Percentiles rank a stretch among this genome's conserved stretches.
phyloP scores from a whole-genome alignment of 2,329 filamentous ascomycete genomes.

The Fusarium duplospermum region DNA sequence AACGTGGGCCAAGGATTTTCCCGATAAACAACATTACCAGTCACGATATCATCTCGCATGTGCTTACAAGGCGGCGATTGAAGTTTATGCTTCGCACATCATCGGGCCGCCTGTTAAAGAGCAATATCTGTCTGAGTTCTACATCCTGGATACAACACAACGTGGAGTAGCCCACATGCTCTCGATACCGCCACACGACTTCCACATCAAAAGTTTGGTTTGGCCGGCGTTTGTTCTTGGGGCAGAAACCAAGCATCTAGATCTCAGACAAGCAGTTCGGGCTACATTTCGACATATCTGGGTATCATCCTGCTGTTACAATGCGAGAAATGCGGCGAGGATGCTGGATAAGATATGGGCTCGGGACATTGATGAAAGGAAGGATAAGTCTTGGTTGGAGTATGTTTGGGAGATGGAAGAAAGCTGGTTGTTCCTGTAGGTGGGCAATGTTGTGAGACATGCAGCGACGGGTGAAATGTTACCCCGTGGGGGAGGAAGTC shows the following conservation, averaged over 20 bases:
- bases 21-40: neutral
- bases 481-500: neutral
- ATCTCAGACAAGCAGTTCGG: neutral
- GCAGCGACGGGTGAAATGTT: neutral
- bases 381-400: constrained; percentile 7
- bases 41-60: constrained; percentile 11
- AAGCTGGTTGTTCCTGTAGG: constrained; percentile 13
- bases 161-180: constrained; percentile 6
- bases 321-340: constrained; percentile 11
- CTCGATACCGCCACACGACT: constrained; percentile 8
- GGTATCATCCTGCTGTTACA: constrained; percentile 19
- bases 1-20: constrained; percentile 4
- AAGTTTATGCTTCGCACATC: constrained; percentile 14
- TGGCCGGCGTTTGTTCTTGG: constrained; percentile 24
- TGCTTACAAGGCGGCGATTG: constrained; percentile 16
- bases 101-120: neutral
- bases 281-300: constrained; percentile 16
- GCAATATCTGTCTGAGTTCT: neutral
- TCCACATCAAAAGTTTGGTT: constrained; percentile 25
- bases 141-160: neutral
- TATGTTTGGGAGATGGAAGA: constrained; percentile 12
- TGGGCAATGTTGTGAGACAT: neutral
- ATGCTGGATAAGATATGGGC: constrained; percentile 18
- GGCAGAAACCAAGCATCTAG: neutral
- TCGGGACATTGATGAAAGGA: neutral